Evolutionary conservation across 345 rosid species (phyloP), one percentile per base, ranked within the genome.

Genomic region (Laguncularia racemosa): DNA sequence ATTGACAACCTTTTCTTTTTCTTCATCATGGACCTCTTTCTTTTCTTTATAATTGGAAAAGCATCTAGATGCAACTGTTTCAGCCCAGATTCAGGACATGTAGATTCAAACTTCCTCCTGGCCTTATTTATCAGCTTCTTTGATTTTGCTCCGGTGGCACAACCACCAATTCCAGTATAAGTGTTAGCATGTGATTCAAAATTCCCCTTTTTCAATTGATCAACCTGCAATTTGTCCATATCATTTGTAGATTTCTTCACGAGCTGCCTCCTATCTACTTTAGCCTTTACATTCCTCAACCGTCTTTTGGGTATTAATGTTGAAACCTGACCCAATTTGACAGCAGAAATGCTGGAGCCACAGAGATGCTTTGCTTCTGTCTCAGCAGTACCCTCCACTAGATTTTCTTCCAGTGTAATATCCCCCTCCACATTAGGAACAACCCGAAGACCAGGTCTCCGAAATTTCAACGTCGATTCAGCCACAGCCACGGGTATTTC

Each of bases 1-100:
- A 11, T 28, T n/a, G 14, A 47, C 59, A 59, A 46, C 16, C 20
- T 48, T 44, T 20, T 26, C 63, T 48, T 67, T 48, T 57, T 60
- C 26, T 61, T 67, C 46, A 45, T 48, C 16, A 56, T 23, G 20
- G 58, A 52, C 21, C 53, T 51, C 51, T 67, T 70, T 51, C 47
- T 63, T 52, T n/a, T 43, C 50, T 61, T 53, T 26, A 58, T 26
- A 56, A 51, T 45, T 54, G 47, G 55, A 58, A 61, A 50, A 28
- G 56, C 48, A 48, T 47, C 43, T 55, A 16, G 12, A 18, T 53
- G 49, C 21, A 21, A n/a, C 52, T 60, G 61, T 57, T 57, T 46
- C 20, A 46, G 58, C 33, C 40, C 60, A 44, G 17, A 40, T 20
- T 57, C 47, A 0, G 66, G 48, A 52, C 16, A 70, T 15, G 14